Conservation (phyloP, 306 rosid species). For the Cercis canadensis region DNA sequence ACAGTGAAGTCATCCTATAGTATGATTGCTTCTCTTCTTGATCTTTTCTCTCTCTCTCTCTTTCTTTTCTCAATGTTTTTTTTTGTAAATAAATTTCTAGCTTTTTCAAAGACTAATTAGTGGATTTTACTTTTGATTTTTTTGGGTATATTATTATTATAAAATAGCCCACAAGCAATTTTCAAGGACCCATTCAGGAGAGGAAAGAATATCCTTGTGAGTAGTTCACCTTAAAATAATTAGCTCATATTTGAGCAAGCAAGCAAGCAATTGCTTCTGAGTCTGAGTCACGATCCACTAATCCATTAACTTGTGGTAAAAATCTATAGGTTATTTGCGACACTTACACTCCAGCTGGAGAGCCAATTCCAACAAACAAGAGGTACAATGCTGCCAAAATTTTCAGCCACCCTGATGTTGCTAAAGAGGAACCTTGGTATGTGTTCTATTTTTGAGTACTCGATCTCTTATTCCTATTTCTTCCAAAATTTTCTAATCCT, state of each 20-base stretch:
- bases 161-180: conserved; percentile 65
- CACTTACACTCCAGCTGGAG: conserved; percentile 68
- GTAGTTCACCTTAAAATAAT: conserved; percentile 22
- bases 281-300: not conserved
- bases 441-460: not conserved
- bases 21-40: conserved; percentile 34
- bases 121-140: not conserved
- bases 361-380: conserved; percentile 65
- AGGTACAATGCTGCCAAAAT: conserved; percentile 63
- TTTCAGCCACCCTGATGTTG: conserved; percentile 62
- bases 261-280: not conserved
- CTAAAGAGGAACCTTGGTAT: conserved; percentile 66
- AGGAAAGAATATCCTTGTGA: conserved; percentile 67
- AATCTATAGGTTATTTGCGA: conserved; percentile 61
- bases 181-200: conserved; percentile 74
- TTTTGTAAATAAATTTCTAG: not conserved
- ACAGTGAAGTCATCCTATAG: conserved; percentile 75
- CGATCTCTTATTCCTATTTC: not conserved
- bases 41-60: no score
- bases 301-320: not conserved
- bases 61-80: not conserved
- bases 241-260: not conserved
- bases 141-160: not conserved
- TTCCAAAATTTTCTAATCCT: not conserved
- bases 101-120: conserved; percentile 9